These are phyloP conservation scores for Fusarium stilboides DNA, from an alignment of 2,329 filamentous ascomycete genomes.

Conservation along the genomic window DNA sequence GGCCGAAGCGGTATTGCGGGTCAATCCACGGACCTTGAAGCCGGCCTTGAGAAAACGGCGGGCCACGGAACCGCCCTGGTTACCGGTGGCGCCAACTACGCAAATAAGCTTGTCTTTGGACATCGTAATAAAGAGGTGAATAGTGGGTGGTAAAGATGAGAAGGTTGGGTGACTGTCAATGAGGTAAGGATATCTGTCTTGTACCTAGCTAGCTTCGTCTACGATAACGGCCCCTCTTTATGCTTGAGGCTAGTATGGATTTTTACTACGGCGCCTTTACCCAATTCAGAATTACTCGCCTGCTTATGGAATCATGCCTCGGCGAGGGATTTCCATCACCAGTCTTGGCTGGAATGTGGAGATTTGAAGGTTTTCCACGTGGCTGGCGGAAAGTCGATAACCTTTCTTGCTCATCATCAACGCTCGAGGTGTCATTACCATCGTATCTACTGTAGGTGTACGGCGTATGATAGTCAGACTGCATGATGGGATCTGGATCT, in stretches of 20 bases:
- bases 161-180: background rate
- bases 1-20: constrained; percentile 60
- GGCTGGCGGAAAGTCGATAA: background rate
- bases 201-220: background rate
- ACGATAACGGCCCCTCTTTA: background rate
- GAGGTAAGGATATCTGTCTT: background rate
- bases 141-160: no score
- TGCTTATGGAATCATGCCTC: background rate
- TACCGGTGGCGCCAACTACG: constrained; percentile 65
- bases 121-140: constrained; percentile 3
- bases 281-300: background rate
- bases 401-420: background rate
- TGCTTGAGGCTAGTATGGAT: background rate
- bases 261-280: background rate
- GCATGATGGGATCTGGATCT: constrained; percentile 5
- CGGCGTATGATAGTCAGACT: background rate
- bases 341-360: background rate
- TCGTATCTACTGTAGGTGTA: background rate
- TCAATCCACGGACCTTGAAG: constrained; percentile 64
- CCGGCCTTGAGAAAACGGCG: constrained; percentile 60
- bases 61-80: constrained; percentile 68
- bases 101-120: constrained; percentile 56
- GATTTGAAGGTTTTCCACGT: background rate
- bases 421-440: background rate
- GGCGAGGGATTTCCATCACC: background rate